Evolutionary conservation across 768 basidiomycete species (phyloP), one percentile per base, ranked within the genome.

Genomic region (Vararia minispora): DNA sequence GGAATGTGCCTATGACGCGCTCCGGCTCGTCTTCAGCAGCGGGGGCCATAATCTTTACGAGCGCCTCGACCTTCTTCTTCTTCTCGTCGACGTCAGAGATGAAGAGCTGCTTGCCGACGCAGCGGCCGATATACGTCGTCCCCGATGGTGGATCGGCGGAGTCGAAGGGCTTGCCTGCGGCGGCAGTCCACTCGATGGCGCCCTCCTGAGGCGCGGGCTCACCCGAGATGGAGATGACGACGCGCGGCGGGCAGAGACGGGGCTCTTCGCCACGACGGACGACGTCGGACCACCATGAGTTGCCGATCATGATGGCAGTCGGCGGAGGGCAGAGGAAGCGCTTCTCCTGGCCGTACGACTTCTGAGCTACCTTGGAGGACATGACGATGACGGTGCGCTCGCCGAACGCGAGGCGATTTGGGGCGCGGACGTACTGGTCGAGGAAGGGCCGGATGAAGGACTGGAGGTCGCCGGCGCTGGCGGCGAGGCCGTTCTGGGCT

Each of bases 291-390:
- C 89, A 94, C 91, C 91, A 97, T 11, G 83, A 81, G 54, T 85
- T 87, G 34, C 91, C 91, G 51, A 91, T 84, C 73, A 97, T 74
- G 53, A 89, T 81, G 33, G 90, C 91, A 23, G 89, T 91, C 7
- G 91, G 91, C 39, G 86, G 92, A 6, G 87, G 90, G 55, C 88
- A 94, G 25, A 92, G 71, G 71, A 92, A 94, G 83, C 92, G 73
- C 59, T 95, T 95, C 59, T 97, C 92, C 13, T 83, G 90, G 26
- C 91, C 92, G 55, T 97, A 98, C 7, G 87, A 90, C 56, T 97
- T 94, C 66, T 98, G 94, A 3, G 89, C 94, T 22, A 97, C 91
- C 54, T 85, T 90, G 56, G 85, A 89, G n/a, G 89, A 92, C 86
- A 95, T 91, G 51, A 98, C 84, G 44, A 97, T 84, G 43, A 98